phyloP scores from a whole-genome alignment of 202 grass and related monocot species.

The Setaria viridis region DNA sequence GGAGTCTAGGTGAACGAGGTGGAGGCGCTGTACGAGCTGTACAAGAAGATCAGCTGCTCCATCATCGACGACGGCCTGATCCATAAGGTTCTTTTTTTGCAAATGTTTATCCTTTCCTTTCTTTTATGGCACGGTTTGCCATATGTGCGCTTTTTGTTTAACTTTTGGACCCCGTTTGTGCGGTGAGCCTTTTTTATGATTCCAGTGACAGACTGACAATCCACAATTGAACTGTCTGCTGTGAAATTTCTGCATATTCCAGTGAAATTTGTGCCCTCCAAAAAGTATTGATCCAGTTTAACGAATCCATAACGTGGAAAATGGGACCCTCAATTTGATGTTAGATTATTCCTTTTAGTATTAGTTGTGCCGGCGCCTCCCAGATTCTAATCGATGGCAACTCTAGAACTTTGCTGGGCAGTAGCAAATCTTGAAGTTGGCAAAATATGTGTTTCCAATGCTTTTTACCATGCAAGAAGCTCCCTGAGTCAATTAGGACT shows the following conservation, averaged over 20 bases:
- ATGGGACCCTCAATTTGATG: neutral
- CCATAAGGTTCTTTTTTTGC: slow-evolving; percentile 42
- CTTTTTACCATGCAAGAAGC: neutral
- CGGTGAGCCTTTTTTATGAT: neutral
- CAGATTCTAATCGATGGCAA: neutral
- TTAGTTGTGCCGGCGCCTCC: neutral
- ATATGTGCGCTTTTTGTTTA: neutral
- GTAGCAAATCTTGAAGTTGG: neutral
- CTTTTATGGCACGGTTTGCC: neutral
- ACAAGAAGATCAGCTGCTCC: slow-evolving; percentile 66
- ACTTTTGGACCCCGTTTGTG: neutral
- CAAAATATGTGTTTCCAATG: neutral
- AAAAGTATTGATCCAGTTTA: neutral
- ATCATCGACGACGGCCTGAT: slow-evolving; percentile 60
- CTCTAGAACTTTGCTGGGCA: neutral
- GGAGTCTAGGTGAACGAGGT: slow-evolving; percentile 68
- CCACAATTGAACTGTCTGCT: neutral
- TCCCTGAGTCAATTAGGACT: neutral
- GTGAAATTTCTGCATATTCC: neutral
- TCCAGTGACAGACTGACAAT: neutral
- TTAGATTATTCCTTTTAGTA: neutral
- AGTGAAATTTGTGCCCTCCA: neutral
- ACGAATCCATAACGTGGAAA: neutral
- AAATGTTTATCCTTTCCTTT: neutral
- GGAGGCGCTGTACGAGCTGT: slow-evolving; percentile 67